Evolutionary conservation across 495 filamentous ascomycete species (phyloP).

Genomic region (Penicillium soppii): DNA sequence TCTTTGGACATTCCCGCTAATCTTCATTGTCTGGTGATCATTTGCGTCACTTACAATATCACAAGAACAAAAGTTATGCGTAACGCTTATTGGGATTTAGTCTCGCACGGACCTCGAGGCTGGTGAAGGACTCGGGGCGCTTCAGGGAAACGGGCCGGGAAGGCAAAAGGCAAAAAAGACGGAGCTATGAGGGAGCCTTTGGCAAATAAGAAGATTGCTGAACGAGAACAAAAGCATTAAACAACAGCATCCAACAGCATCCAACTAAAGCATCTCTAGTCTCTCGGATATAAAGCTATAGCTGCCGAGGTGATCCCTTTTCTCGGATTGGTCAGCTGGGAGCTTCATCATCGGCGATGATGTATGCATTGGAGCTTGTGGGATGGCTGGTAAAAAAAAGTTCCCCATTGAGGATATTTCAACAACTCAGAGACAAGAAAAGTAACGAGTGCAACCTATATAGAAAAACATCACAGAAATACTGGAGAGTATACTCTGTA

Average conservation of each 20-base stretch:
- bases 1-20: not conserved
- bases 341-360: not conserved
- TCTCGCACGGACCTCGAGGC: conserved; percentile 18
- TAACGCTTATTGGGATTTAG: conserved; percentile 13
- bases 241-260: too few relatives aligned
- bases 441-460: too few relatives aligned
- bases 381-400: too few relatives aligned
- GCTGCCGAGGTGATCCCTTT: not conserved
- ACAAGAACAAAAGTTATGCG: conserved; percentile 11
- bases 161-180: not conserved
- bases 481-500: too few relatives aligned
- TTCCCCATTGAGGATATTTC: not conserved
- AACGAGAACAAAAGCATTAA: too few relatives aligned
- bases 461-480: too few relatives aligned
- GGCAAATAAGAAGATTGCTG: too few relatives aligned
- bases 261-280: too few relatives aligned
- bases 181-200: too few relatives aligned
- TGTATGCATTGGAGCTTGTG: conserved; percentile 4
- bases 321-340: conserved; percentile 3
- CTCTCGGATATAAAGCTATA: too few relatives aligned
- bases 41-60: conserved; percentile 18
- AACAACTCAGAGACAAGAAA: not conserved
- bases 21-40: conserved; percentile 19
- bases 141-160: not conserved
- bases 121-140: not conserved